Base-by-base conservation (phyloP, 495 filamentous ascomycete genomes). In the Chaetomium cochliodes region DNA sequence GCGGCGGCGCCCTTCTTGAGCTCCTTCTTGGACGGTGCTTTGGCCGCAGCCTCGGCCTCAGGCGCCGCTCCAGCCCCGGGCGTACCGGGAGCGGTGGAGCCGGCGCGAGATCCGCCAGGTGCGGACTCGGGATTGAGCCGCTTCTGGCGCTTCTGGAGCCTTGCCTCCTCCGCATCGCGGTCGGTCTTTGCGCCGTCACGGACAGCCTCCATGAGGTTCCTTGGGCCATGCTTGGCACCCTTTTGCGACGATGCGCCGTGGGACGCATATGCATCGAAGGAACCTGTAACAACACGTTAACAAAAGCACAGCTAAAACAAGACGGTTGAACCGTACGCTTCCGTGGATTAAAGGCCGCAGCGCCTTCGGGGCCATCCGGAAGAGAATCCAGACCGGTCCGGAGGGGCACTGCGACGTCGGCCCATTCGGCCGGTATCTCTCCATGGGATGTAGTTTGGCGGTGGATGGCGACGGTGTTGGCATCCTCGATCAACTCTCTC, bases 371-470 rank as follows among this genome's bases (percentile, higher is more conserved):
- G 22, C 0, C 47, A 37, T 74, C 78, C 56, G 73, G 77, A 63
- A 71, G 72, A 20, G 72, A 70, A 64, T 76, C 76, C 55, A 69
- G 73, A 16, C 65, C 73, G 15, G 72, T 73, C 23, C 71, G 71
- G 26, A 79, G 60, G 18, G 78, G 73, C 44, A 78, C 81, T 2
- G 86, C 90, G 53, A 90, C 72, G 63, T 91, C 88, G 15, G 81
- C 72, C 85, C 90, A 92, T 57, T 90, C 89, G 26, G 73, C 69
- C 22, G 90, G 90, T 3, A 92, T 81, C 8, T 85, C 73, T 4
- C 91, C 92, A 74, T 91, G 84, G 15, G 90, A 87, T n/a, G 86
- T 88, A 44, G 78, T 83, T 69, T 87, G 86, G 60, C 92, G 85
- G 58, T 81, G 86, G 63, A 79, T 82, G 20, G 90, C 80, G 9